Conservation (phyloP, 1,139 yeast genomes). For the Kodamaea ohmeri region DNA sequence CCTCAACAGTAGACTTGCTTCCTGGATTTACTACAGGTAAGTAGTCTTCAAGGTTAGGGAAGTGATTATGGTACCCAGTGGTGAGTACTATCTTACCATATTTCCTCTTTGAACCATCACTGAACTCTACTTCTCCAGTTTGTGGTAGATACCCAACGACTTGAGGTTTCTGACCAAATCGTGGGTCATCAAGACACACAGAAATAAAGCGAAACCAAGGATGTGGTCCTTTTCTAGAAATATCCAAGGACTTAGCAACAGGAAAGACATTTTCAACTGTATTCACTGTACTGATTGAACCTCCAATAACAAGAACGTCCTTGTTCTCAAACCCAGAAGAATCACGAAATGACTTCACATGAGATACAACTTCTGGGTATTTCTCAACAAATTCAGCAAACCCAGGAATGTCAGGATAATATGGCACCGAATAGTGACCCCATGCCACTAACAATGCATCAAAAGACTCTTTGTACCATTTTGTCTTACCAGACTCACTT, state of each 20-base stretch:
- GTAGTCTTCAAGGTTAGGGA: conserved; percentile 28
- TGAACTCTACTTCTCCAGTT: conserved; percentile 27
- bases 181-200: conserved; percentile 36
- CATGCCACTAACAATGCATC: conserved; percentile 57
- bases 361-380: conserved; percentile 49
- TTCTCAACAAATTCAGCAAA: conserved; percentile 44
- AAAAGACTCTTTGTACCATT: conserved; percentile 19
- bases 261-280: conserved; percentile 50
- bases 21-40: conserved; percentile 26
- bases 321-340: conserved; percentile 43
- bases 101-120: conserved; percentile 34
- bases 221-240: conserved; percentile 36
- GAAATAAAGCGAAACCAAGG: conserved; percentile 29
- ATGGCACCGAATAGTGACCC: conserved; percentile 58
- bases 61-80: conserved; percentile 40
- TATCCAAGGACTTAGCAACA: conserved; percentile 34
- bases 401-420: conserved; percentile 52
- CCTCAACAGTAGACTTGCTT: conserved; percentile 30
- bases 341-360: conserved; percentile 56
- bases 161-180: conserved; percentile 28
- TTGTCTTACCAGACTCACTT: conserved; percentile 4
- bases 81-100: conserved; percentile 33
- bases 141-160: conserved; percentile 27
- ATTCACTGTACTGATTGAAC: conserved; percentile 50
- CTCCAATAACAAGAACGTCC: conserved; percentile 49